phyloP scores from a whole-genome alignment of 139 green algal genomes.

The Chlorella ohadii region DNA sequence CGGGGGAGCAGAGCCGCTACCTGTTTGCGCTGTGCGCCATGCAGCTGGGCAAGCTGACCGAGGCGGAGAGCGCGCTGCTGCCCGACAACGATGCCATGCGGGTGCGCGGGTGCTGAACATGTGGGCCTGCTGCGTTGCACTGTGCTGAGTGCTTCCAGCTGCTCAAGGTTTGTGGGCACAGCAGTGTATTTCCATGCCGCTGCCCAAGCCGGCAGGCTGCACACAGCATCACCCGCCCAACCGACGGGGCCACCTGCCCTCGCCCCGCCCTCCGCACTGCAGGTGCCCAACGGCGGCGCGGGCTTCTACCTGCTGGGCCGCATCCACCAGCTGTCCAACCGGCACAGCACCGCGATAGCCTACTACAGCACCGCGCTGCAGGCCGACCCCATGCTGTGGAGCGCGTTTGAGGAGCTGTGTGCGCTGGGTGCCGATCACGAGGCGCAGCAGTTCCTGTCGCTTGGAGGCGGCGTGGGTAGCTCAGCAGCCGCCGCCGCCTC shows the following conservation, averaged over 20 bases:
- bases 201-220: too few species aligned
- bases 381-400: conserved; percentile 87
- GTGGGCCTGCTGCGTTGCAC: neutral
- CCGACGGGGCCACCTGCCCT: too few species aligned
- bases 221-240: too few species aligned
- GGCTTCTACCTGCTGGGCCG: conserved; percentile 88
- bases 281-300: conserved; percentile 84
- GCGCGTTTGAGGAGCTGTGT: conserved; percentile 92
- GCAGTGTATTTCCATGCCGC: too few species aligned
- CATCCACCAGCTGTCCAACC: conserved; percentile 71
- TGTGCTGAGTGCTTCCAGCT: too few species aligned
- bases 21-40: conserved; percentile 86
- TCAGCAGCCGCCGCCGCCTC: neutral
- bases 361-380: conserved; percentile 76
- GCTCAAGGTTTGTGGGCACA: too few species aligned
- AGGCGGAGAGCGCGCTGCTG: conserved; percentile 84
- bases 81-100: conserved; percentile 41
- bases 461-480: neutral
- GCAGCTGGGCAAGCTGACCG: conserved; percentile 77
- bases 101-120: neutral
- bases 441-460: conserved; percentile 33
- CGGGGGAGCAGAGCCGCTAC: conserved; percentile 73
- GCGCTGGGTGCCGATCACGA: conserved; percentile 71
- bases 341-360: conserved; percentile 61
- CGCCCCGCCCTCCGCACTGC: too few species aligned